Percentiles rank a stretch among this genome's conserved stretches.
Evolutionary conservation across 2,329 filamentous ascomycete genomes (phyloP).

Genomic region (Nigrospora osmanthi): DNA sequence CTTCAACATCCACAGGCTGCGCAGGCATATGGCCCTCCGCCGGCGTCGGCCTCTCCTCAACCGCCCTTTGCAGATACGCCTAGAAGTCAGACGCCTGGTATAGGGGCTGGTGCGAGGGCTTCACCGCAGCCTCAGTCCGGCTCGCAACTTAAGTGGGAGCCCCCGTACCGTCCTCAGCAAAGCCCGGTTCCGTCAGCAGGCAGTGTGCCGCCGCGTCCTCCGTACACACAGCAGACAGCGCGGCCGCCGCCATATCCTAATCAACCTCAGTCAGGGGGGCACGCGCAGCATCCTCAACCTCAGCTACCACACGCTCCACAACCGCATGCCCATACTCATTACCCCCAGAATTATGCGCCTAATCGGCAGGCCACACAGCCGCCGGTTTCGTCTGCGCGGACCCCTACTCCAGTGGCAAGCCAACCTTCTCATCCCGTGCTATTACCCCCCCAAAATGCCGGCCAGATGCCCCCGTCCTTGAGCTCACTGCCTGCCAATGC

Average conservation of each 20-base stretch:
- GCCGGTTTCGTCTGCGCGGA: constrained; percentile 21
- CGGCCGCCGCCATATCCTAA: constrained; percentile 16
- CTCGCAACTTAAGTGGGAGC: constrained; percentile 28
- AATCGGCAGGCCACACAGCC: constrained; percentile 15
- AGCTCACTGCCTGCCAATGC: constrained; percentile 18
- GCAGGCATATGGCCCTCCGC: constrained; percentile 18
- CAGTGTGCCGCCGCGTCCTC: constrained; percentile 11
- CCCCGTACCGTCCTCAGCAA: constrained; percentile 27
- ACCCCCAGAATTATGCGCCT: constrained; percentile 13
- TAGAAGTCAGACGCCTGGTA: not conserved
- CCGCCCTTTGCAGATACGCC: constrained; percentile 15
- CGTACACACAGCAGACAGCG: constrained; percentile 14
- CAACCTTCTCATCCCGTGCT: constrained; percentile 19
- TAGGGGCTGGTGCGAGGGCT: not conserved
- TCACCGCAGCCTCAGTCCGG: not conserved
- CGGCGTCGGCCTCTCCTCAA: constrained; percentile 16
- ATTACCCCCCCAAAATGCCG: constrained; percentile 19
- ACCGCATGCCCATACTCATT: constrained; percentile 13
- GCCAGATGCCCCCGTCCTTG: constrained; percentile 20
- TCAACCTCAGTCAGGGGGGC: constrained; percentile 8
- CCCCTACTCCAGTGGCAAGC: constrained; percentile 20
- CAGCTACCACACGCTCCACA: not conserved
- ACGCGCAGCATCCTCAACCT: constrained; percentile 1
- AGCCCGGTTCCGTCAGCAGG: constrained; percentile 16
- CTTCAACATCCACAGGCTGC: constrained; percentile 30